phyloP scores from a whole-genome alignment of 2,329 filamentous ascomycete genomes.

The Monosporascus ibericus region DNA sequence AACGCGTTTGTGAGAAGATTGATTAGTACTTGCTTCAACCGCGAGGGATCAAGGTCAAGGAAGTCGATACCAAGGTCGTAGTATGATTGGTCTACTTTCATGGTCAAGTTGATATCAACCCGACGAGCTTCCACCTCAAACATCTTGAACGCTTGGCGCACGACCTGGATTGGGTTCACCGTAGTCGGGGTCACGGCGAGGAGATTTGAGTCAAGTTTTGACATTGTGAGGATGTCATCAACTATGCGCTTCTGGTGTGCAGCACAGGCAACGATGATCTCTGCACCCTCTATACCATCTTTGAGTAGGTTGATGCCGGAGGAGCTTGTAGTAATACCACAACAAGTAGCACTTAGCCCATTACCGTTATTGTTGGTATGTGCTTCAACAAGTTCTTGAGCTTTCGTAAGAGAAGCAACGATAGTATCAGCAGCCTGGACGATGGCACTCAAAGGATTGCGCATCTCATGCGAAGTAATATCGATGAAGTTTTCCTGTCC shows the following conservation, averaged over 20 bases:
- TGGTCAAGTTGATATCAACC: constrained; percentile 64
- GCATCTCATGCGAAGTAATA: constrained; percentile 67
- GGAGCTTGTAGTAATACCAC: neutral
- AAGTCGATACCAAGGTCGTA: constrained; percentile 57
- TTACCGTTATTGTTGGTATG: neutral
- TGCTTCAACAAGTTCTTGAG: constrained; percentile 32
- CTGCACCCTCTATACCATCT: constrained; percentile 75
- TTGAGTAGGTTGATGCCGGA: constrained; percentile 64
- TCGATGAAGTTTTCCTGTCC: constrained; percentile 67
- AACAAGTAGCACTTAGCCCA: neutral
- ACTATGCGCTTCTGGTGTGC: constrained; percentile 69
- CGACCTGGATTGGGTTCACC: constrained; percentile 59
- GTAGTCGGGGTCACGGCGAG: constrained; percentile 63
- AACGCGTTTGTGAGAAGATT: constrained; percentile 64
- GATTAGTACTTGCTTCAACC: constrained; percentile 68
- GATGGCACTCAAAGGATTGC: constrained; percentile 68
- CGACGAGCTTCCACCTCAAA: constrained; percentile 67
- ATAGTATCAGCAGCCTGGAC: constrained; percentile 71
- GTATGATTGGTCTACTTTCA: constrained; percentile 61
- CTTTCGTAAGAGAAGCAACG: constrained; percentile 40
- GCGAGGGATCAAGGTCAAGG: constrained; percentile 66
- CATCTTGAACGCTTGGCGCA: constrained; percentile 65
- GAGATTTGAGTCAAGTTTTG: constrained; percentile 63
- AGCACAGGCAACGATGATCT: constrained; percentile 70
- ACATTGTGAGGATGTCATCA: constrained; percentile 59